A percentile compares a stretch with the other conserved stretches of the same genome.
Conservation (phyloP, 139 green algal species). For the Zygnema cylindricum region DNA sequence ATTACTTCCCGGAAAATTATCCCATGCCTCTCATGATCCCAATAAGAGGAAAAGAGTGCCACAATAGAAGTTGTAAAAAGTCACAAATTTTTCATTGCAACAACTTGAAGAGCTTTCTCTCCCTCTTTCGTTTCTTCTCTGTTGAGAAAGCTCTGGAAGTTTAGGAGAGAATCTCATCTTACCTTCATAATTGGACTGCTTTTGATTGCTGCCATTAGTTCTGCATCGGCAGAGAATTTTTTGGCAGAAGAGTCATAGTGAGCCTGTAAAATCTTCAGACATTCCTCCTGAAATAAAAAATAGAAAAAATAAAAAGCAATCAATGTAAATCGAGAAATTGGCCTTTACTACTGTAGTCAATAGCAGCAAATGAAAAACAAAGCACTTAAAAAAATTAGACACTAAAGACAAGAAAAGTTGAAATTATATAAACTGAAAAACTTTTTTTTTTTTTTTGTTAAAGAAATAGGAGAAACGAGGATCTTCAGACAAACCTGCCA, state of each 20-base stretch:
- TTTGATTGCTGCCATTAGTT: slow-evolving; percentile 68
- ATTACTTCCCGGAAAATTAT: neutral
- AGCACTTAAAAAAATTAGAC: too few species aligned
- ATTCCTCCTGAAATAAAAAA: slow-evolving; percentile 71
- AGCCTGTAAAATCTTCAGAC: slow-evolving; percentile 55
- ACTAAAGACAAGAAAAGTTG: neutral
- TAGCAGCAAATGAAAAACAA: too few species aligned
- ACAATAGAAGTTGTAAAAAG: slow-evolving; percentile 13
- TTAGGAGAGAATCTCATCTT: slow-evolving; percentile 57
- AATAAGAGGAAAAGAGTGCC: too few species aligned
- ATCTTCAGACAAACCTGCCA: slow-evolving; percentile 62
- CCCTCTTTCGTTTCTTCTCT: neutral
- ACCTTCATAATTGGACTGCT: slow-evolving; percentile 32
- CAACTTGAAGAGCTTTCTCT: neutral
- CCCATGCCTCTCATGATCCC: neutral
- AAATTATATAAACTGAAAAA: neutral
- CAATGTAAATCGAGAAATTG: neutral
- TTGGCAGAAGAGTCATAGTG: slow-evolving; percentile 59
- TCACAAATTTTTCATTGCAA: slow-evolving; percentile 1
- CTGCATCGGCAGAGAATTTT: slow-evolving; percentile 66
- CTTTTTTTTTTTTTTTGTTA: neutral
- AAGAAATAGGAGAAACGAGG: neutral
- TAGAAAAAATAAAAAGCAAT: slow-evolving; percentile 17
- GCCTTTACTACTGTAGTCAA: slow-evolving; percentile 13
- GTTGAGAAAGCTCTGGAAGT: slow-evolving; percentile 32